A percentile compares a stretch with the other conserved stretches of the same genome.
These are phyloP conservation scores for Apiospora kogelbergensis DNA, from an alignment of 2,329 filamentous ascomycete species.

Conservation along the genomic window DNA sequence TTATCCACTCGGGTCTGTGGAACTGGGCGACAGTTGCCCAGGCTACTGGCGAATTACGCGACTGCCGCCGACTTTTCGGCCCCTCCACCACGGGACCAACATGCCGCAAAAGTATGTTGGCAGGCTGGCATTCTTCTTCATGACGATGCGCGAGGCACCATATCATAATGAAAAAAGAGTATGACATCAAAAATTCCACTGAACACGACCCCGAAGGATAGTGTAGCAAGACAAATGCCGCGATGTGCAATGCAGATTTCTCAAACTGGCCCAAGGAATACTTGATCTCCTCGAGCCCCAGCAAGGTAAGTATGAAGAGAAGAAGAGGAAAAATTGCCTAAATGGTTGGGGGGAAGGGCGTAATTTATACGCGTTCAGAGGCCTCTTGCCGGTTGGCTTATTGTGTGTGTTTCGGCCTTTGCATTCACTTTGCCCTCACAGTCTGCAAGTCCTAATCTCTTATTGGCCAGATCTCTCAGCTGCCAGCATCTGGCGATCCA, in stretches of 20 bases:
- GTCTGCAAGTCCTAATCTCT: background rate
- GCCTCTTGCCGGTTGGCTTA: background rate
- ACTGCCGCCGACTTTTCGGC: no score
- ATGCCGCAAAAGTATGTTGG: no score
- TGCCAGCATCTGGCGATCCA: background rate
- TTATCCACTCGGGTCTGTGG: no score
- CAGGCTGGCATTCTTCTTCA: no score
- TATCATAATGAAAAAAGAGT: conserved; percentile 15
- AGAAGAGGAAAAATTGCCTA: conserved; percentile 31
- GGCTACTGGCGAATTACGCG: no score
- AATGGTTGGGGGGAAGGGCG: background rate
- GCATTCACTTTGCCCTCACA: background rate
- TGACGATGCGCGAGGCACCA: conserved; percentile 15
- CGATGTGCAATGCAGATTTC: conserved; percentile 50
- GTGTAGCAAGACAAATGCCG: conserved; percentile 44
- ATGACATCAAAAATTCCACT: conserved; percentile 45
- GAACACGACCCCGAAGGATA: conserved; percentile 49
- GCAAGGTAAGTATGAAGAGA: conserved; percentile 49
- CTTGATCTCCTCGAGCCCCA: conserved; percentile 39
- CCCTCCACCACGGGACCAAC: no score
- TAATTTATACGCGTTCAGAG: background rate
- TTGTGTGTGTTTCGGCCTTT: background rate
- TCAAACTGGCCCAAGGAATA: conserved; percentile 37
- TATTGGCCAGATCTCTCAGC: background rate
- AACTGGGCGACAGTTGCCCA: no score